A percentile compares a stretch with the other conserved stretches of the same genome.
phyloP scores from a whole-genome alignment of 805 yeast species.

The Schwanniomyces polymorphus region DNA sequence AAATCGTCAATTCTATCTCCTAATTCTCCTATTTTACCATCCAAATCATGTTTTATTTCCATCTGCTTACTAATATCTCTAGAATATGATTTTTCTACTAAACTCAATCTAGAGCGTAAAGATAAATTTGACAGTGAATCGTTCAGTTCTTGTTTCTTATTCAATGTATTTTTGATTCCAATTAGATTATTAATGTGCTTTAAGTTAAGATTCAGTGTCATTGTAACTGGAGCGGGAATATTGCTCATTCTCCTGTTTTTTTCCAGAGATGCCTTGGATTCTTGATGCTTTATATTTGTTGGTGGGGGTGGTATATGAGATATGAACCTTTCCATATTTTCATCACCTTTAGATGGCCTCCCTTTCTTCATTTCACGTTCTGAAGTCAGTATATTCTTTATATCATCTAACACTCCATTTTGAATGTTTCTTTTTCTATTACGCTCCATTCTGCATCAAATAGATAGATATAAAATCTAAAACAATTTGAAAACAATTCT shows the following conservation, averaged over 20 bases:
- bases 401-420: slow-evolving; percentile 14
- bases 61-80: slow-evolving; percentile 5
- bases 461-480: background rate
- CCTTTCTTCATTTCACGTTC: background rate
- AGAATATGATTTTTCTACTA: slow-evolving; percentile 7
- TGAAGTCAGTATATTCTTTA: slow-evolving; percentile 5
- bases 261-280: slow-evolving; percentile 1
- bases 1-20: slow-evolving; percentile 13
- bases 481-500: background rate
- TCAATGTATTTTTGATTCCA: slow-evolving; percentile 8
- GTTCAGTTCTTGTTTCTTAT: background rate
- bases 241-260: slow-evolving; percentile 3
- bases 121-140: background rate
- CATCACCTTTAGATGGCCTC: background rate
- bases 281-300: background rate
- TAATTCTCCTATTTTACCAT: slow-evolving; percentile 10
- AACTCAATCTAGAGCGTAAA: slow-evolving; percentile 5
- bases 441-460: background rate
- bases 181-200: slow-evolving; percentile 16
- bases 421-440: background rate
- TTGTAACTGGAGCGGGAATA: slow-evolving; percentile 5
- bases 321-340: background rate
- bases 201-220: slow-evolving; percentile 7
- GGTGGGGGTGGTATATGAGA: slow-evolving; percentile 9
- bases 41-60: slow-evolving; percentile 9